These are phyloP conservation scores for Phytopythium ostracodes DNA, from an alignment of 352 stramenopile species.

Conservation along the genomic window DNA sequence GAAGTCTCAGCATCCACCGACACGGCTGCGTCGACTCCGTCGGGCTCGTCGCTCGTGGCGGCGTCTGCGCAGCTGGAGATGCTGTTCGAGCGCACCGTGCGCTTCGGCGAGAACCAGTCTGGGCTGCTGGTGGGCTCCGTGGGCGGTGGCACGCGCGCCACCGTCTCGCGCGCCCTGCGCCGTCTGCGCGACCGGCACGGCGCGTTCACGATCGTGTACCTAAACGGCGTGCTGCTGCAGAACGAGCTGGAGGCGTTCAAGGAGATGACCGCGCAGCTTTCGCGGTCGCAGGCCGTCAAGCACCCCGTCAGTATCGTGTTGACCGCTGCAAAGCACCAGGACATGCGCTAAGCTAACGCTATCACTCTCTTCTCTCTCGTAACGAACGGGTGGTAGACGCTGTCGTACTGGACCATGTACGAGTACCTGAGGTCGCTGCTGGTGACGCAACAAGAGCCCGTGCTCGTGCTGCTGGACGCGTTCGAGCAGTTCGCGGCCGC, in stretches of 20 bases:
- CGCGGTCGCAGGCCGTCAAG: constrained; percentile 47
- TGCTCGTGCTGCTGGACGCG: constrained; percentile 69
- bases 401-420: constrained; percentile 87
- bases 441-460: constrained; percentile 38
- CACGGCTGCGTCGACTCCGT: too few species aligned
- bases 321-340: not conserved
- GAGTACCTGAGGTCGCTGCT: constrained; percentile 70
- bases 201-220: constrained; percentile 59
- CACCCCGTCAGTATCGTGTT: constrained; percentile 32
- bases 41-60: constrained; percentile 7
- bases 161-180: constrained; percentile 49
- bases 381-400: constrained; percentile 12
- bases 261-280: constrained; percentile 71
- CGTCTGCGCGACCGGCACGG: constrained; percentile 33
- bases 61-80: constrained; percentile 39
- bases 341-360: not conserved
- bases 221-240: constrained; percentile 74
- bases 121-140: constrained; percentile 62
- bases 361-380: not conserved
- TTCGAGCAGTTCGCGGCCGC: constrained; percentile 76
- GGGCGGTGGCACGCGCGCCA: constrained; percentile 41
- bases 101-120: constrained; percentile 74
- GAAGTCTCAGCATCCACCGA: not conserved
- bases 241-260: constrained; percentile 87
- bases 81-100: constrained; percentile 67